phyloP scores from a whole-genome alignment of 768 basidiomycete species.

The Mycena polygramma region DNA sequence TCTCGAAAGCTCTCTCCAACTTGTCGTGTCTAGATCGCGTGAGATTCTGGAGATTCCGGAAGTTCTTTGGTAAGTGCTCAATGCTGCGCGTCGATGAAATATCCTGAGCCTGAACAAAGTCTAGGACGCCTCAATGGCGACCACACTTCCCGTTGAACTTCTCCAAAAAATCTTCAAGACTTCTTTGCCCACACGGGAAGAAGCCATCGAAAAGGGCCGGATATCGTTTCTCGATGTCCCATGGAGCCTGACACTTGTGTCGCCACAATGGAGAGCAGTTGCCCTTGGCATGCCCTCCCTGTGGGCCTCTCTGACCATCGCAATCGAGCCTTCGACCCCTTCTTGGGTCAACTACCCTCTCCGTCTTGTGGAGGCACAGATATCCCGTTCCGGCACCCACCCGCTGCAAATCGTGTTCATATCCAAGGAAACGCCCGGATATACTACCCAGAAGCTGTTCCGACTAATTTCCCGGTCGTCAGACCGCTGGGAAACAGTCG shows the following conservation, averaged over 20 bases:
- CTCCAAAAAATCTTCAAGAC: neutral
- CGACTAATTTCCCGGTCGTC: neutral
- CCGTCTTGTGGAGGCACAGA: neutral
- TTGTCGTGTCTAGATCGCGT: too few species aligned
- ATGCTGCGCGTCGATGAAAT: too few species aligned
- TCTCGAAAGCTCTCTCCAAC: too few species aligned
- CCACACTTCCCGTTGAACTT: neutral
- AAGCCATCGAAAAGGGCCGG: constrained; percentile 1
- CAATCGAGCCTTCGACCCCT: neutral
- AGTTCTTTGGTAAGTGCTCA: too few species aligned
- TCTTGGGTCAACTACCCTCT: neutral
- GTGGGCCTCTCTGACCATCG: neutral
- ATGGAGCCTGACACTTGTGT: neutral
- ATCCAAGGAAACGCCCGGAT: neutral
- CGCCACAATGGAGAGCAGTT: neutral
- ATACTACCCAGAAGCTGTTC: neutral
- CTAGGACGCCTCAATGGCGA: too few species aligned
- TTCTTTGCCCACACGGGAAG: neutral
- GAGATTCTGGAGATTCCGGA: too few species aligned
- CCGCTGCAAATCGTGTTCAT: neutral
- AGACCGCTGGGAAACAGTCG: constrained; percentile 5
- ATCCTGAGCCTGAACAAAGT: too few species aligned
- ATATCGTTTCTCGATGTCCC: constrained; percentile 2
- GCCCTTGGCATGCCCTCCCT: neutral
- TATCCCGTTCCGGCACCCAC: neutral